Percentiles rank a stretch among this genome's conserved stretches.
Evolutionary conservation across 148 eudicot species (phyloP).

Genomic region (Arbutus unedo): DNA sequence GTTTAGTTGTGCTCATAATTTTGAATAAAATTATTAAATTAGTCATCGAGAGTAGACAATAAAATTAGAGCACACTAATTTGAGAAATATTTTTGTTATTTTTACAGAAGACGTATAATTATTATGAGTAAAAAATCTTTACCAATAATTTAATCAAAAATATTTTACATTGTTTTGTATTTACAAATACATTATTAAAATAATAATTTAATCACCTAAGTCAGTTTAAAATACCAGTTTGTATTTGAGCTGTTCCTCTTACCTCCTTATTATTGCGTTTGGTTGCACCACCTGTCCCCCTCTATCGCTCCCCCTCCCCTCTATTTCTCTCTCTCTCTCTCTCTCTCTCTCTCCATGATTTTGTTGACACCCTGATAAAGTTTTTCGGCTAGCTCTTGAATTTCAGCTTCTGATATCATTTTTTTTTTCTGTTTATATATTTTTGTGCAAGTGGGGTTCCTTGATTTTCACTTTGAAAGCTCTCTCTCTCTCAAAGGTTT

Average conservation of each 20-base stretch:
- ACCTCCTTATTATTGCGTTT: conserved; percentile 1
- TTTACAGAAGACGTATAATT: no score
- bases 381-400: neutral
- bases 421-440: no score
- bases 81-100: no score
- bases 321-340: neutral
- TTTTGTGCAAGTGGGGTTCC: conserved; percentile 3
- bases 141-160: no score
- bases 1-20: no score
- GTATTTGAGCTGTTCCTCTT: conserved; percentile 6
- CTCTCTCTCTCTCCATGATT: neutral
- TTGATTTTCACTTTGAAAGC: neutral
- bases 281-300: neutral
- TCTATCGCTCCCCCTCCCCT: neutral
- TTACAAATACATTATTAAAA: no score
- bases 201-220: no score
- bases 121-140: no score
- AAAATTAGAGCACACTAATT: no score
- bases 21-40: no score
- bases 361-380: neutral
- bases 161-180: no score
- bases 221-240: neutral
- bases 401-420: neutral
- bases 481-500: neutral
- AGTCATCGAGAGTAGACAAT: no score